A percentile compares a stretch with the other conserved stretches of the same genome.
phyloP scores from a whole-genome alignment of 2,329 filamentous ascomycete genomes.

The Thelonectria blattea region DNA sequence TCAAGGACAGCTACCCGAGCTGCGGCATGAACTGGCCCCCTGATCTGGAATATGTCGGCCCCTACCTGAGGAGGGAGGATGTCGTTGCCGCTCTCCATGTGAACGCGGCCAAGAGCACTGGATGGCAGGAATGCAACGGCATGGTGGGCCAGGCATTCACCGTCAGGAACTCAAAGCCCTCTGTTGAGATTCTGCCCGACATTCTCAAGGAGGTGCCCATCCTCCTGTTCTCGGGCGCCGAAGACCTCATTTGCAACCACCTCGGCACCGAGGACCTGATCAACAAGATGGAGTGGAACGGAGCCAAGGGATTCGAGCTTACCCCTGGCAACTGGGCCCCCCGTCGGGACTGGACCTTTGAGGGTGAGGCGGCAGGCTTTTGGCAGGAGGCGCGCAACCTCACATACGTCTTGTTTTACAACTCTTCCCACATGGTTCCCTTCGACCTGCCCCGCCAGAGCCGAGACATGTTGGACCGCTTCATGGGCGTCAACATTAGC shows the following conservation, averaged over 20 bases:
- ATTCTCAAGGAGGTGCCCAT: conserved; percentile 79
- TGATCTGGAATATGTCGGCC: conserved; percentile 77
- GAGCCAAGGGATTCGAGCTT: conserved; percentile 87
- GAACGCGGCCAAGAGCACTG: conserved; percentile 78
- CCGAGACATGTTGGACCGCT: conserved; percentile 96
- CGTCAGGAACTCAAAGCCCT: conserved; percentile 72
- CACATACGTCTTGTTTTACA: conserved; percentile 94
- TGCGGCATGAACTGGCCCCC: conserved; percentile 99
- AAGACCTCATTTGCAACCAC: conserved; percentile 97
- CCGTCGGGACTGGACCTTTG: conserved; percentile 93
- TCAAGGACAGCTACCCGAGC: conserved; percentile 78
- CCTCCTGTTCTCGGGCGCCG: conserved; percentile 88
- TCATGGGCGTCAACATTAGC: conserved; percentile 91
- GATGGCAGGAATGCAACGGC: conserved; percentile 91
- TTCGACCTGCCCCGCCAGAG: conserved; percentile 88
- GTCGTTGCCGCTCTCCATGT: conserved; percentile 84
- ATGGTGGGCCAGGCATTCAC: conserved; percentile 76
- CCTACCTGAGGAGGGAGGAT: conserved; percentile 83
- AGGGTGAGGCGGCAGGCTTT: conserved; percentile 84
- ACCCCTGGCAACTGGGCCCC: conserved; percentile 88
- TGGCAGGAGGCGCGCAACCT: conserved; percentile 95
- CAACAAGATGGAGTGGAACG: conserved; percentile 89
- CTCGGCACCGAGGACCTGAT: conserved; percentile 92
- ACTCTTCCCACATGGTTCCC: conserved; percentile 97
- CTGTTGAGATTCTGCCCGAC: conserved; percentile 76